Evolutionary conservation across 1,284 basidiomycete species (phyloP), one percentile per base, ranked within the genome.

Genomic region (Marasmius tenuissimus): DNA sequence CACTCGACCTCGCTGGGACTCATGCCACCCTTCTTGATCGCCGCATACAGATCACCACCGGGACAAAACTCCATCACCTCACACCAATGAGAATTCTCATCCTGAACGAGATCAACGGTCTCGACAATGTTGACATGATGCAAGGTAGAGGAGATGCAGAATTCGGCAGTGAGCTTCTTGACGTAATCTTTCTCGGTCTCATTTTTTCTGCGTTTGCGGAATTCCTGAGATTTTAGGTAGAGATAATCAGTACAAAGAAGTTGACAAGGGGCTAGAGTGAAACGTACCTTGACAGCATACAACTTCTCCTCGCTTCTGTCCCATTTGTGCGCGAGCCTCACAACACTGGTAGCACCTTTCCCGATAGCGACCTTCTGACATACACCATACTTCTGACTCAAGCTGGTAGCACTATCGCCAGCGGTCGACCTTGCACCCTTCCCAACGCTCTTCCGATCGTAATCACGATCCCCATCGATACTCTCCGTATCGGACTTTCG

Each of bases 11-110:
- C 96, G 72, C 87, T 89, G 18, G 93, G 89, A 16, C 89, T 91
- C 95, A 99, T 97, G 67, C 93, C 88, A 71, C 96, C 97, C 74
- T 94, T 94, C 84, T 98, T 98, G 81, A 98, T 98, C 40, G 96
- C 96, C 27, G 95, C 96, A 72, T 98, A 98, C 39, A 98, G 82
- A 77, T 98, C 96, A 5, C 96, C 96, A 58, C 97, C 97, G 1
- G 94, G 94, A 75, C 97, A 98, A 73, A 96, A 98, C 78, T 99
- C 97, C 97, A 99, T 98, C 63, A 99, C 97, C 76, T 99, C 97
- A 73, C 97, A 99, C 97, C 97, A 99, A 72, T 96, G 91, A 65
- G 93, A 89, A 67, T 83, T 88, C 77, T 99, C 97, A 76, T 99
- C 97, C 72, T 99, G 97, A 33, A 99, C 93, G 66, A 99, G 87